Evolutionary conservation across 2,329 filamentous ascomycete species (phyloP), one percentile per base, ranked within the genome.

Genomic region (Fusarium sp.): DNA sequence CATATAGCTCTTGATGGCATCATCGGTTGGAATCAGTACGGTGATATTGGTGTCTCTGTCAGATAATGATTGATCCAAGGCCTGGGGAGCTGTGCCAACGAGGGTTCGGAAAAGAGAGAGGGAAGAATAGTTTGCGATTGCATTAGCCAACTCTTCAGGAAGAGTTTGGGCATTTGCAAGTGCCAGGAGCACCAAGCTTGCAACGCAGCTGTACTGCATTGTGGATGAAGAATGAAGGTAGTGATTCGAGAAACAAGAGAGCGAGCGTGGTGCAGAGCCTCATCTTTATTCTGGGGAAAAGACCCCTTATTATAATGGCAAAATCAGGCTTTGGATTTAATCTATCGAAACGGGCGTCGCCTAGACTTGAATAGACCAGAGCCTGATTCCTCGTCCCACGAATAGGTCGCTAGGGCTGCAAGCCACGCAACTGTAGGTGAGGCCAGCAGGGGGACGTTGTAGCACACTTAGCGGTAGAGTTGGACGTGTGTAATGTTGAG

Each of bases 21-120:
- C 52, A 4, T 70, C 24, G 0, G 67, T 68, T 2, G 67, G 67
- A 4, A 70, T n/a, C 3, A 70, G 43, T 13, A 70, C 45, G 4
- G 67, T 70, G 7, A 70, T 31, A 28, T 70, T 65, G 1, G n/a
- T 53, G 0, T 46, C 42, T 7, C 46, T 48, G 7, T 52, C 44
- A 6, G 54, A 51, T 5, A 67, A 25, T 2, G 40, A 34, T 4
- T 45, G 13, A 3, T 22, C 26, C 2, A 70, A 31, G 2, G 35
- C 43, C 1, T 65, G 29, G 0, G 62, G 54, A 4, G 57, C 42
- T 1, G 48, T 36, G 2, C 5, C 5, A 2, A 70, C 34, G 0
- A 70, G 32, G 2, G 59, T 54, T 1, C 58, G 59, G 11, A 70
- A 70, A 1, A 63, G 32, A 7, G 65, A 67, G 3, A 68, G 57